phyloP scores from a whole-genome alignment of 352 stramenopile species.

The Aphanomyces astaci region DNA sequence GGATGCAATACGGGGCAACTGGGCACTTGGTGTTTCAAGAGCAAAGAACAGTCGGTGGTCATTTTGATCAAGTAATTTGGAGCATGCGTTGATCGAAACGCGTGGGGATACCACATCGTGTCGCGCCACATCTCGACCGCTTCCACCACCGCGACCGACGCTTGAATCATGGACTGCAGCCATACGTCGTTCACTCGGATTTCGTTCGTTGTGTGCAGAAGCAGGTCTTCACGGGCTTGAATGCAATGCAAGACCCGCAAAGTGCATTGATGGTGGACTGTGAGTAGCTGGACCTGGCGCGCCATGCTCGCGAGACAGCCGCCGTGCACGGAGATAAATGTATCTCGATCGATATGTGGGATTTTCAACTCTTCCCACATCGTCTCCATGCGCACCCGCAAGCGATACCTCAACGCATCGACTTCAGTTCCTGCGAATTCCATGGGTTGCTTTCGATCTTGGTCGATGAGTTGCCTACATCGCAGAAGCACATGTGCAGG shows the following conservation, averaged over 20 bases:
- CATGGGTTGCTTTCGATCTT: background rate
- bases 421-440: background rate
- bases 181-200: background rate
- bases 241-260: background rate
- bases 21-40: background rate
- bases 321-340: background rate
- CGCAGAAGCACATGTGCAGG: background rate
- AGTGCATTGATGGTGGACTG: background rate
- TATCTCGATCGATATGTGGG: background rate
- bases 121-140: background rate
- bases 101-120: background rate
- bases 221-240: background rate
- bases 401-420: background rate
- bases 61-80: background rate
- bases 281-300: background rate
- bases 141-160: background rate
- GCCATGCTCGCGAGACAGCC: background rate
- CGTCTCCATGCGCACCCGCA: background rate
- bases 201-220: background rate
- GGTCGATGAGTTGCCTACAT: background rate
- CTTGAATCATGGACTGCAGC: background rate
- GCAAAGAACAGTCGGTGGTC: background rate
- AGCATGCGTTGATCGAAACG: background rate
- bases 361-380: constrained; percentile 1
- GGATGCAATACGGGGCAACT: background rate